A percentile compares a stretch with the other conserved stretches of the same genome.
Conservation (phyloP, 441 rosid species). For the Syzygium syzygioides region DNA sequence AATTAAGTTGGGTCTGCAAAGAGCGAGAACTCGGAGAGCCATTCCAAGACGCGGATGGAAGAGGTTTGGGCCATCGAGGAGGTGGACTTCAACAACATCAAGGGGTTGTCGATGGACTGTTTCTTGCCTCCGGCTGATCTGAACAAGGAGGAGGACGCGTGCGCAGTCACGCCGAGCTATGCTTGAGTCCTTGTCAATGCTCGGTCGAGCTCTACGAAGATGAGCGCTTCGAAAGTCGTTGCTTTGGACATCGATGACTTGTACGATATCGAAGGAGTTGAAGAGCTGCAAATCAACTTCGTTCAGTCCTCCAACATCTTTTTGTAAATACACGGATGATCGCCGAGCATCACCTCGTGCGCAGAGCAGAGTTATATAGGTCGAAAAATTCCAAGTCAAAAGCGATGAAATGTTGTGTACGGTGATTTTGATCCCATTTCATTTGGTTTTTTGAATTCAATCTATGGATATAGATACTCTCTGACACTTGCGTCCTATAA, state of each 20-base stretch:
- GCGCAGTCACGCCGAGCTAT: slow-evolving; percentile 17
- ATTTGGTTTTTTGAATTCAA: not conserved
- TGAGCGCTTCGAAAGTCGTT: slow-evolving; percentile 52
- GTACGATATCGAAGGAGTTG: slow-evolving; percentile 13
- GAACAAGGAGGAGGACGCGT: slow-evolving; percentile 46
- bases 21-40: slow-evolving; percentile 47
- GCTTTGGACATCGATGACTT: slow-evolving; percentile 47
- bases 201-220: slow-evolving; percentile 35
- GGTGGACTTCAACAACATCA: slow-evolving; percentile 65
- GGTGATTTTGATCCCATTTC: not conserved
- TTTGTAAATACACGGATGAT: not conserved
- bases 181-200: slow-evolving; percentile 37
- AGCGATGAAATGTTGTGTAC: not conserved
- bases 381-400: not conserved
- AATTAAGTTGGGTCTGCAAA: not conserved
- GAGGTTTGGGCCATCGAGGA: slow-evolving; percentile 88
- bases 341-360: not conserved
- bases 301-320: slow-evolving; percentile 17
- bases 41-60: slow-evolving; percentile 82
- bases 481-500: not conserved
- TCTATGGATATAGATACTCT: not conserved
- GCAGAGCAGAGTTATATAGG: not conserved
- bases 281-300: slow-evolving; percentile 11
- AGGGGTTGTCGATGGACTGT: slow-evolving; percentile 78
- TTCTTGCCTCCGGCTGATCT: slow-evolving; percentile 83